Base-by-base conservation (phyloP, 1,139 yeast species). In the Saccharomyces hybrid region DNA sequence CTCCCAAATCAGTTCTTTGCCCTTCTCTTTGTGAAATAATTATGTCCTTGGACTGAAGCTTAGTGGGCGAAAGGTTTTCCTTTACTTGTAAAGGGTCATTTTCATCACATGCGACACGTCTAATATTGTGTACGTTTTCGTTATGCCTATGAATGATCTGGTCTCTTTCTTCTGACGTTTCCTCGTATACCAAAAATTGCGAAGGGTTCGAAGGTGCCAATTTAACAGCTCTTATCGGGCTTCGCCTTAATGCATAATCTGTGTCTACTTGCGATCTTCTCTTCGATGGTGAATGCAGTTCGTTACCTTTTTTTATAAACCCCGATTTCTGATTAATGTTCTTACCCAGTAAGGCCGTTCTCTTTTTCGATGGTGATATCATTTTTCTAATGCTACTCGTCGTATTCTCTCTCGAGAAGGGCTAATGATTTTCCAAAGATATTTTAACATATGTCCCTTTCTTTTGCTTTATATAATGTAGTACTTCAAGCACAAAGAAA, bases 41-140 rank as follows among this genome's bases (percentile, higher is more conserved):
- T 14, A 13, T 34, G 3, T 48, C 47, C 5, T 48, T 31, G n/a
- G 50, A 11, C 46, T 26, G 8, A 26, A 34, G 46, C 51, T 58
- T 59, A n/a, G 41, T 51, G 14, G 59, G 62, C 5, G 59, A 58
- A 50, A 57, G 49, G 53, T 63, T 63, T 52, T 63, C 66, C 26
- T 59, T 61, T 13, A 56, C 52, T 8, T 42, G 14, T 34, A 52
- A 55, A 47, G 44, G 53, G 34, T 57, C 59, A 42, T 63, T 63
- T 51, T 63, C 66, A 52, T 61, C 60, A 26, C 55, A 54, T 14
- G 47, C 31, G 2, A n/a, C 25, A 8, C 6, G n/a, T 13, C 34
- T 41, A 13, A 27, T 13, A 32, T 41, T 54, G 14, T 50, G 30
- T 16, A 62, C 6, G 28, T 14, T 13, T 9, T 9, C 42, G 2